Base-by-base conservation (phyloP, 2,329 filamentous ascomycete genomes). In the Coniochaeta sp. region DNA sequence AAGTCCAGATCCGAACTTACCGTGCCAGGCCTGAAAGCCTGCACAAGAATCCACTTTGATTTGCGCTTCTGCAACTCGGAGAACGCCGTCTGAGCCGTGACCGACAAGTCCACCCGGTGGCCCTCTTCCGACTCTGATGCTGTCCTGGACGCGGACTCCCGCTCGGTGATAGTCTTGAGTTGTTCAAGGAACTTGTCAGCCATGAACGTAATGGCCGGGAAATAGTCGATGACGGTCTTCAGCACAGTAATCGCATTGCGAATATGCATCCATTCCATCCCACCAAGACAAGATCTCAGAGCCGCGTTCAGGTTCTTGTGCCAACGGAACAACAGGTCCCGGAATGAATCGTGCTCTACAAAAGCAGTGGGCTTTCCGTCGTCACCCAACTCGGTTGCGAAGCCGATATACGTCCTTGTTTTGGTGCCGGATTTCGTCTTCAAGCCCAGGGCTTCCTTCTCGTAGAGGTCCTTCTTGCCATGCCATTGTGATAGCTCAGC, bases 181-280 rank as follows among this genome's bases (percentile, higher is more conserved):
- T 89, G 81, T 38, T 82, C 78, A 34, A 83, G 80, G 62, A 88
- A 86, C 65, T 84, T 82, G 42, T 79, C 80, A 36, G 91, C 95
- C 81, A 96, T 93, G 72, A 91, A 95, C 69, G 96, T 91, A 61
- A 98, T 85, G 17, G 88, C 89, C 4, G 95, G 96, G 80, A 96
- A 99, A 68, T 87, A 83, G 57, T 91, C 86, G 26, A 91, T 83
- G 55, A 96, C 81, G 12, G 85, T 83, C 71, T 95, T 96, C 61
- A 99, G 80, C 4, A 98, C 82, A 61, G 89, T 95, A 65, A 98
- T 96, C 52, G 92, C 91, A 71, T 99, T 99, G 59, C 93, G 88
- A 70, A 98, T 96, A 72, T 97, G 93, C 89, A 97, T 97, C 84
- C 95, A 99, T 74, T 98, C 93, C 34, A 85, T 87, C 30, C 89